Evolutionary conservation across 805 yeast genomes (phyloP), one percentile per base, ranked within the genome.

Genomic region (Yarrowia bubula): DNA sequence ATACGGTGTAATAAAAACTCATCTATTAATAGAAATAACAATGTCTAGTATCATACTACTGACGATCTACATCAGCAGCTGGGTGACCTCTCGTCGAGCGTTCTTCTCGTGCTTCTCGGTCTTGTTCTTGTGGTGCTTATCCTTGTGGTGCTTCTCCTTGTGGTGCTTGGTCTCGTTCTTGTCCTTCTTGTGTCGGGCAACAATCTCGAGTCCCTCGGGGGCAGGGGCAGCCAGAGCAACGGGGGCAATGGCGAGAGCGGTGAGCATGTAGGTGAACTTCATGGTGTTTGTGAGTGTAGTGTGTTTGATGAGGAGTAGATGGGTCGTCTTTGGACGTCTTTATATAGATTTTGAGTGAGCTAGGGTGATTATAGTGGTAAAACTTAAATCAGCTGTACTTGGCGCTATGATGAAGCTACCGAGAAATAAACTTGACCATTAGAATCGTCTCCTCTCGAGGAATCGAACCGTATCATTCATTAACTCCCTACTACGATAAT

Each of bases 111-210:
- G 43, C 58, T 51, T 50, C 43, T 50, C 57, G 18, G 57, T 37
- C 57, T 50, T 51, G 35, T 51, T 22, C 32, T 18, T 43, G 32
- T 50, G 57, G 43, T 51, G 58, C 58, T 51, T 46, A 3, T 46
- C 51, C 51, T 46, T 51, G 57, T 50, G 57, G 57, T 50, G 57
- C 43, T 51, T 51, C 10, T 51, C 58, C 57, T 50, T 37, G 57
- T 50, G 57, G 57, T 50, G 57, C 57, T 50, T 50, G 33, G 58
- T 51, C 58, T 51, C 58, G 35, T 51, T 51, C 43, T 51, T 50
- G 28, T 18, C 22, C 43, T 51, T 51, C 58, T 51, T 51, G 35
- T 51, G 43, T 22, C 43, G 42, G n/a, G 42, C 58, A 14, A 35
- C 43, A 38, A 51, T 51, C 58, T 51, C 43, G 6, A 37, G 33